Base-by-base conservation (phyloP, 2,329 filamentous ascomycete genomes). In the Aspergillus fructus region DNA sequence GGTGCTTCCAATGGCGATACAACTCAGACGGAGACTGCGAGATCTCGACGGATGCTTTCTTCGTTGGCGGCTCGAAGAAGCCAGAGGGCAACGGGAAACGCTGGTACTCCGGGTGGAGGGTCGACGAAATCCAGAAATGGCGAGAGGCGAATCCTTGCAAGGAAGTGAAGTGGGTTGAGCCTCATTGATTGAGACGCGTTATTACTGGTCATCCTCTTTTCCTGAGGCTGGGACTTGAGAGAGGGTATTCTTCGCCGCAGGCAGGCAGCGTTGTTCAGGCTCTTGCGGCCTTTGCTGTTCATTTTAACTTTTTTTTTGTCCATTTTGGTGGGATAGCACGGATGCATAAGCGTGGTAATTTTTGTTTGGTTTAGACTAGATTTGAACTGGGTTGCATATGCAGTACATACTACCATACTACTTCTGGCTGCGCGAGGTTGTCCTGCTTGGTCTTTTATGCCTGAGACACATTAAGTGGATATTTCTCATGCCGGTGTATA, bases 1-100 rank as follows among this genome's bases (percentile, higher is more conserved):
- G 61, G 4, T 78, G 75, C 53, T 71, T 74, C 40, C 74, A 77
- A 61, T 77, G 69, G 60, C 43, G 58, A 13, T 67, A 62, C 34
- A 53, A 39, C 51, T 33, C 33, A n/a, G 51, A 55, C 11, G 47
- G 54, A 2, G 49, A 62, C 33, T 60, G 55, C 48, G 37, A 59
- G 15, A 48, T 59, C 5, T 56, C 59, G 6, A 62, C 62, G 15
- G 46, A 58, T 12, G 52, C 59, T 5, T 63, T 62, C 54, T 30
- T 37, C 1, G 24, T 60, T 4, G 62, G 62, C 11, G 45, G 17
- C n/a, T 55, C 52, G 39, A 49, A 49, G 23, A n/a, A 37, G 6
- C 57, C 57, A 1, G 48, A 53, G 15, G 24, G 53, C 13, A 37
- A 48, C 7, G 53, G 54, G 11, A 47, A 46, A 9, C 45, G 48